Evolutionary conservation across 352 stramenopile species (phyloP).

Genomic region (Globisporangium polare): DNA sequence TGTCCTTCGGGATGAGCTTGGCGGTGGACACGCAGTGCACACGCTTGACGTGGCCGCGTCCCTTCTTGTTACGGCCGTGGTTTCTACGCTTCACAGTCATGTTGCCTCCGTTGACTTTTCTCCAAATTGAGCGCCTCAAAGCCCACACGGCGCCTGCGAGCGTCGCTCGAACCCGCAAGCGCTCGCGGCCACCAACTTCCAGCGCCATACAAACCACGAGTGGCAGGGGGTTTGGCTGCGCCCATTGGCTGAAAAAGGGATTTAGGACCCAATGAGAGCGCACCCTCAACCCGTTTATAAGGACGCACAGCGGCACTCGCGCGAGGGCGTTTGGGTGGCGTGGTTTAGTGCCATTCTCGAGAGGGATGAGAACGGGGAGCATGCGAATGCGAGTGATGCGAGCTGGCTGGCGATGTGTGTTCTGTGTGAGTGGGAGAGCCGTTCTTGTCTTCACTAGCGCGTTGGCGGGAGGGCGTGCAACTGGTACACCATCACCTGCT

Average conservation of each 20-base stretch:
- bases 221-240: background rate
- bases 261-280: background rate
- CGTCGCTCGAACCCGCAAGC: conserved; percentile 26
- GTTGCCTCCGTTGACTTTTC: conserved; percentile 82
- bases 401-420: background rate
- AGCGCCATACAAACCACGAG: conserved; percentile 29
- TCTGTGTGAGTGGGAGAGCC: background rate
- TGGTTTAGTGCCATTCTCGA: background rate
- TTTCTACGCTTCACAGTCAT: conserved; percentile 99
- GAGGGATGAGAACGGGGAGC: background rate
- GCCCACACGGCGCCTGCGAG: background rate
- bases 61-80: conserved; percentile 99
- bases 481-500: background rate
- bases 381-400: background rate
- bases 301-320: background rate
- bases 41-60: conserved; percentile 98
- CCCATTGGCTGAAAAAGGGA: conserved; percentile 35
- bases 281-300: background rate
- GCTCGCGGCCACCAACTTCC: conserved; percentile 47
- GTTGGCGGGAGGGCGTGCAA: background rate
- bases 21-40: conserved; percentile 97
- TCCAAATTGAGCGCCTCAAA: conserved; percentile 63
- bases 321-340: background rate
- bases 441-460: background rate
- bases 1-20: conserved; percentile 98